Percentiles rank a stretch among this genome's conserved stretches.
Evolutionary conservation across 1,284 basidiomycete species (phyloP).

Genomic region (Marasmius oreades): DNA sequence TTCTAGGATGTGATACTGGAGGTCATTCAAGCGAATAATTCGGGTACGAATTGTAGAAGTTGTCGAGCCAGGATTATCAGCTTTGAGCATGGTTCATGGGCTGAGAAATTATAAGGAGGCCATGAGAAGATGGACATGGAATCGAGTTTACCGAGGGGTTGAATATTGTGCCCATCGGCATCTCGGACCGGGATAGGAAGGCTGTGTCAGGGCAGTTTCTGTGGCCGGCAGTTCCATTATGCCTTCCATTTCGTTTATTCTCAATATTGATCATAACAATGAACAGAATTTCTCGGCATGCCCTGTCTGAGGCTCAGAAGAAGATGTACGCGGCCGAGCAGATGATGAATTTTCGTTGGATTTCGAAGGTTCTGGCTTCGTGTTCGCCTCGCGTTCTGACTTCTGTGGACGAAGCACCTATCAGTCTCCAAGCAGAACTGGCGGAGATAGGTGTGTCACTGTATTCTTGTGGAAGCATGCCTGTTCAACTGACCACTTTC

Average conservation of each 20-base stretch:
- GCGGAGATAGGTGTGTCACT: slow-evolving; percentile 36
- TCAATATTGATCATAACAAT: background rate
- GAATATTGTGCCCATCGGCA: no score
- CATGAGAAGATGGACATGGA: no score
- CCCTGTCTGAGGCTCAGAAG: slow-evolving; percentile 29
- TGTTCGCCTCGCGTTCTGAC: slow-evolving; percentile 38
- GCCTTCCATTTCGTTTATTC: no score
- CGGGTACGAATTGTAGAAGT: slow-evolving; percentile 5
- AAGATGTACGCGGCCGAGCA: slow-evolving; percentile 46
- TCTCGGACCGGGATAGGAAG: no score
- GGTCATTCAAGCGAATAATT: slow-evolving; percentile 29
- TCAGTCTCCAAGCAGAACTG: slow-evolving; percentile 32
- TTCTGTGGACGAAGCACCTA: slow-evolving; percentile 32
- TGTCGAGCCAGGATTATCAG: background rate
- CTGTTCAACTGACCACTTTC: background rate
- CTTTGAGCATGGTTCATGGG: background rate
- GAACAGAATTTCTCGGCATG: background rate
- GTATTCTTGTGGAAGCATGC: background rate
- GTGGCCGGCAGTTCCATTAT: no score
- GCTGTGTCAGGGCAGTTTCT: no score
- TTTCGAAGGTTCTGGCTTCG: slow-evolving; percentile 41
- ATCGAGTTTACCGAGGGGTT: no score
- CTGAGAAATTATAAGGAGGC: background rate
- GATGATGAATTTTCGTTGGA: slow-evolving; percentile 48
- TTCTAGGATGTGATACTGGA: slow-evolving; percentile 52